Evolutionary conservation across 768 basidiomycete genomes (phyloP).

Genomic region (Cantharellus cinnabarinus): DNA sequence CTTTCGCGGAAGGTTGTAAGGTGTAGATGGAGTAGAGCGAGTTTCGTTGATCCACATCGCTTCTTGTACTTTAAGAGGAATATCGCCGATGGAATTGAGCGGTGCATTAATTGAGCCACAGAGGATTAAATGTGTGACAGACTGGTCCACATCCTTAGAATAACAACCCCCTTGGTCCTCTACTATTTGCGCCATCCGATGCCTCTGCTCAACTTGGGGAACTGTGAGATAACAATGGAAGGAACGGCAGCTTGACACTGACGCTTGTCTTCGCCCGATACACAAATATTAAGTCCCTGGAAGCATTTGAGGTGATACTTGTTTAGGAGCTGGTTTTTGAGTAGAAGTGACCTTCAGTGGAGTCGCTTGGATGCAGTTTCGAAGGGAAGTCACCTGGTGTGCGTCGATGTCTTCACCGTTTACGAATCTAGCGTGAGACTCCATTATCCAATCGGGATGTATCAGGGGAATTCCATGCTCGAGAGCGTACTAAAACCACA

Average conservation of each 20-base stretch:
- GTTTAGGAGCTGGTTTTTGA: conserved; percentile 28
- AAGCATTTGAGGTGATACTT: conserved; percentile 55
- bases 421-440: conserved; percentile 54
- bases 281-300: conserved; percentile 41
- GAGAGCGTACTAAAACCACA: conserved; percentile 48
- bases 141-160: conserved; percentile 52
- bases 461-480: conserved; percentile 66
- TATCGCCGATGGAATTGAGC: neutral
- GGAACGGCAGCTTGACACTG: conserved; percentile 5
- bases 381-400: neutral
- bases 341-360: neutral
- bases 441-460: conserved; percentile 53
- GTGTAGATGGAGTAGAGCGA: too few relatives aligned
- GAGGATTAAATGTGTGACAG: conserved; percentile 73
- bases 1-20: neutral
- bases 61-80: too few relatives aligned
- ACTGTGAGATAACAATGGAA: neutral
- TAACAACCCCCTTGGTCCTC: conserved; percentile 44
- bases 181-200: conserved; percentile 42
- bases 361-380: neutral
- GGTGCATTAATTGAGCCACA: conserved; percentile 26
- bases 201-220: conserved; percentile 27
- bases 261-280: conserved; percentile 45
- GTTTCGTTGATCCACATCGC: too few relatives aligned
- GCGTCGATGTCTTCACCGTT: conserved; percentile 32